Evolutionary conservation across 352 stramenopile genomes (phyloP).

Genomic region (Phytophthora sp.): DNA sequence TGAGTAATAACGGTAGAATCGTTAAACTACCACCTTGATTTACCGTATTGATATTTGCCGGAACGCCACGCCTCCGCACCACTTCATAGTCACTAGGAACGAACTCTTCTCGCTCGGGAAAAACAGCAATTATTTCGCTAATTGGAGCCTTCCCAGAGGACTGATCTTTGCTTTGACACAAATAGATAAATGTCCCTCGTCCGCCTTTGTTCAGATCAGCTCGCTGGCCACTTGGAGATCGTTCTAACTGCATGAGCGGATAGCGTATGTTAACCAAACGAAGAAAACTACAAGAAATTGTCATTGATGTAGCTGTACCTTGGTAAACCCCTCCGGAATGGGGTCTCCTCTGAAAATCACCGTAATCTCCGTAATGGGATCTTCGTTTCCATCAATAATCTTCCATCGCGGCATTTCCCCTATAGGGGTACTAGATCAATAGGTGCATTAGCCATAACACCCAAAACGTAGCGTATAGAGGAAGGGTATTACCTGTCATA

Average conservation of each 20-base stretch:
- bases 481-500: constrained; percentile 34
- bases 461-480: background rate
- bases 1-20: background rate
- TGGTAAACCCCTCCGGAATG: constrained; percentile 72
- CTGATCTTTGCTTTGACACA: constrained; percentile 68
- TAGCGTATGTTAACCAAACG: background rate
- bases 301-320: constrained; percentile 53
- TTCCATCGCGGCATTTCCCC: constrained; percentile 51
- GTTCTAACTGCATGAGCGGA: constrained; percentile 58
- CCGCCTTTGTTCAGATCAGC: constrained; percentile 85
- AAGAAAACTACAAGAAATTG: background rate
- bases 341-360: constrained; percentile 83
- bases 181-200: constrained; percentile 79
- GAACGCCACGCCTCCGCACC: constrained; percentile 57
- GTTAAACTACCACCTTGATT: background rate
- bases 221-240: constrained; percentile 71
- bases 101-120: constrained; percentile 77
- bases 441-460: background rate
- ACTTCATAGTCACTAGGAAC: constrained; percentile 82
- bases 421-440: constrained; percentile 2
- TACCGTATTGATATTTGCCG: constrained; percentile 83
- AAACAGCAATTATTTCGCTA: constrained; percentile 79
- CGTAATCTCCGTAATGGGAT: constrained; percentile 69
- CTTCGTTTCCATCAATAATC: constrained; percentile 48
- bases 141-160: constrained; percentile 63